Percentiles rank a stretch among this genome's conserved stretches.
Conservation (phyloP, 2,329 filamentous ascomycete species). For the Talaromyces amestolkiae region DNA sequence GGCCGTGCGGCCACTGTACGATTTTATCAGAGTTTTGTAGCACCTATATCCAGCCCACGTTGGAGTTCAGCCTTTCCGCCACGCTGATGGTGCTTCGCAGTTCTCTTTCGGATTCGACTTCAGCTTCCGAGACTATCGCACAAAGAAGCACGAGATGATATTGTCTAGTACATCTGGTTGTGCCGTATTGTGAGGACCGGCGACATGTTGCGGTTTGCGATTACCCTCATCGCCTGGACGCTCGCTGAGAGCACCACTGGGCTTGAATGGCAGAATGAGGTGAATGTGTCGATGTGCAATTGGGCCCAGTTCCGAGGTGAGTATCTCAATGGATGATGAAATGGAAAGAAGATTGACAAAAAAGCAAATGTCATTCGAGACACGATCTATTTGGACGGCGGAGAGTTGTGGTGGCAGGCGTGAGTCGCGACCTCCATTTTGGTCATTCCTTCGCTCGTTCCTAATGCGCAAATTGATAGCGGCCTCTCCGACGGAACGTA, state of each 20-base stretch:
- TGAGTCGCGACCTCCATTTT: constrained; percentile 19
- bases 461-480: constrained; percentile 7
- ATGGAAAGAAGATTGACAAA: background rate
- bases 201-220: background rate
- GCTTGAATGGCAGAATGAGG: constrained; percentile 39
- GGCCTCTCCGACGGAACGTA: constrained; percentile 23
- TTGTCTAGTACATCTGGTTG: background rate
- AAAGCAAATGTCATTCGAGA: constrained; percentile 60
- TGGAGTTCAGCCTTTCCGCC: background rate
- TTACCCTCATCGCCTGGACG: background rate
- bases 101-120: background rate
- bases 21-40: background rate
- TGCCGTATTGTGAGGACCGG: background rate
- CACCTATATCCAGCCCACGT: background rate
- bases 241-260: background rate
- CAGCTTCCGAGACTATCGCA: background rate
- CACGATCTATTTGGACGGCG: constrained; percentile 65
- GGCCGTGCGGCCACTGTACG: background rate
- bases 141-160: background rate
- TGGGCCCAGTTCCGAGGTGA: constrained; percentile 51
- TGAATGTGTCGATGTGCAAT: constrained; percentile 60
- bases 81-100: background rate
- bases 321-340: constrained; percentile 6
- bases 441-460: constrained; percentile 22
- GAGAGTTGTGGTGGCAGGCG: constrained; percentile 54